Evolutionary conservation across 331 rosid genomes (phyloP).

Genomic region (Pyrus hybrid): DNA sequence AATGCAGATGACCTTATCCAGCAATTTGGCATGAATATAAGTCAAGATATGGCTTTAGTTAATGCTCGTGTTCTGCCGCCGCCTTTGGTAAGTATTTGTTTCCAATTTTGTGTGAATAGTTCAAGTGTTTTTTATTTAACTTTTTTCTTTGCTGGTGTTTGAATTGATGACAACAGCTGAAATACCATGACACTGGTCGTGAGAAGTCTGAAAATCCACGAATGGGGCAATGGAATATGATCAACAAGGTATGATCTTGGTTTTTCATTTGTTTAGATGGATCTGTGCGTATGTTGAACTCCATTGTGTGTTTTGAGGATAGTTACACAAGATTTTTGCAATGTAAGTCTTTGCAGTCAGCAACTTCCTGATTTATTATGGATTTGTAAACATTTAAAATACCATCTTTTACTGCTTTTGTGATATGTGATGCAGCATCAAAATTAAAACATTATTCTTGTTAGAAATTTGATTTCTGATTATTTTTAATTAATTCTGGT

Average conservation of each 20-base stretch:
- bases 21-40: slow-evolving; percentile 44
- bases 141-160: neutral
- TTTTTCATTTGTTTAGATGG: neutral
- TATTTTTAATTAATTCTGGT: neutral
- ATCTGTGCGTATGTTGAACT: neutral
- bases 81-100: slow-evolving; percentile 41
- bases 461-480: neutral
- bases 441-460: neutral
- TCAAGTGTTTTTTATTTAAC: neutral
- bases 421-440: neutral
- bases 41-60: slow-evolving; percentile 5
- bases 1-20: slow-evolving; percentile 4
- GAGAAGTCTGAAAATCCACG: slow-evolving; percentile 39
- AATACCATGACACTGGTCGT: slow-evolving; percentile 42
- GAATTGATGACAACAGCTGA: slow-evolving; percentile 34
- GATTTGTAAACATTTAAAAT: neutral
- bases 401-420: neutral
- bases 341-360: neutral
- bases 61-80: slow-evolving; percentile 69
- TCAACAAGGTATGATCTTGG: slow-evolving; percentile 42
- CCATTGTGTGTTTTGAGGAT: neutral
- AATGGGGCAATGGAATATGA: slow-evolving; percentile 93
- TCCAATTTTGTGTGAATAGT: neutral
- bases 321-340: neutral
- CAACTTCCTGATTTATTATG: neutral